phyloP scores from a whole-genome alignment of 179 eudicot genomes.

The Corrigiola litoralis region DNA sequence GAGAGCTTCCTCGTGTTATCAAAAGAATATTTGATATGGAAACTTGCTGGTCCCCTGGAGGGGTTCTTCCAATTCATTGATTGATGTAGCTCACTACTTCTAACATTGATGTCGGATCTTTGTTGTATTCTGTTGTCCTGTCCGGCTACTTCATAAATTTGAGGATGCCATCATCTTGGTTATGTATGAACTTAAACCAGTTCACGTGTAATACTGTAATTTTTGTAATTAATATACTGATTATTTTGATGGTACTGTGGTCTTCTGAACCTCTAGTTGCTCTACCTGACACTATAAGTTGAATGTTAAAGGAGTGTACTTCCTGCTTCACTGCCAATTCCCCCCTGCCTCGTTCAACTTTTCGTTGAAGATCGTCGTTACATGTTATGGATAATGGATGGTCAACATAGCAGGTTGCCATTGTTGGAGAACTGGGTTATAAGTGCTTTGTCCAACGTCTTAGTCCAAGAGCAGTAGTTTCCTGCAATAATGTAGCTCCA shows the following conservation, averaged over 20 bases:
- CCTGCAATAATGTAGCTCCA: too few relatives aligned
- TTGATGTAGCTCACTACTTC: conserved; percentile 17
- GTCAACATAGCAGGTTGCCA: too few relatives aligned
- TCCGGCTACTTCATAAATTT: conserved; percentile 13
- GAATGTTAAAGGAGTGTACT: too few relatives aligned
- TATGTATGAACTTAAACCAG: conserved; percentile 5
- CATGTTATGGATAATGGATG: too few relatives aligned
- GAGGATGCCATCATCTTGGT: conserved; percentile 12
- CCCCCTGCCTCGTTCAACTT: too few relatives aligned
- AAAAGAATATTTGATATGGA: conserved; percentile 7
- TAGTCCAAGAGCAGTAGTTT: too few relatives aligned
- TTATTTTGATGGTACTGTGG: neutral
- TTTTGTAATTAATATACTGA: conserved; percentile 24
- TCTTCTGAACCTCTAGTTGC: neutral
- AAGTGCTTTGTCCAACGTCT: too few relatives aligned
- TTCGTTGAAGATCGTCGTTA: too few relatives aligned
- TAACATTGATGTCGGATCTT: conserved; percentile 21
- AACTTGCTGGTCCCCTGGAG: conserved; percentile 10
- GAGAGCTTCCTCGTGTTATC: conserved; percentile 13
- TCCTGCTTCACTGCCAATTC: too few relatives aligned
- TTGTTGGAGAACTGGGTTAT: too few relatives aligned
- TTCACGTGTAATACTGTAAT: conserved; percentile 15
- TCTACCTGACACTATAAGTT: too few relatives aligned
- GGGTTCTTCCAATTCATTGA: conserved; percentile 26
- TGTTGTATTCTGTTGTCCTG: conserved; percentile 11